Evolutionary conservation across 257 asterid genomes (phyloP).

Genomic region (Oldenlandia corymbosa): DNA sequence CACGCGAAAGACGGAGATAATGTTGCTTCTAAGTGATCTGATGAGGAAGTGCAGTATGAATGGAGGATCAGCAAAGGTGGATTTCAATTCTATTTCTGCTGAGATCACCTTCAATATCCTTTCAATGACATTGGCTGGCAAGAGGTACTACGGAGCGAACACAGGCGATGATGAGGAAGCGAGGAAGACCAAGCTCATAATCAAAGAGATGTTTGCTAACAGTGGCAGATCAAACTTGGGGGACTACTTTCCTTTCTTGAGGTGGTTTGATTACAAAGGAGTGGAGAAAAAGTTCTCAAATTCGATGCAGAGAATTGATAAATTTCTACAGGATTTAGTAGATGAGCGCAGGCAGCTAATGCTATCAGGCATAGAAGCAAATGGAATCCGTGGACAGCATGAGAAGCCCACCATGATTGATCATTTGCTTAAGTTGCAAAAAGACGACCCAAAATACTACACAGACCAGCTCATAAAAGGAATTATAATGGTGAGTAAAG

Average conservation of each 20-base stretch:
- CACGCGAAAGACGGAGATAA: constrained; percentile 1
- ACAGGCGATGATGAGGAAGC: constrained; percentile 31
- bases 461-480: constrained; percentile 12
- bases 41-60: neutral
- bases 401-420: constrained; percentile 12
- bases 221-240: constrained; percentile 30
- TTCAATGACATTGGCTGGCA: constrained; percentile 32
- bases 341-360: constrained; percentile 3
- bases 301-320: constrained; percentile 2
- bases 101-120: constrained; percentile 32
- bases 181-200: constrained; percentile 22
- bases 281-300: constrained; percentile 9
- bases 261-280: constrained; percentile 32
- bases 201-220: constrained; percentile 27
- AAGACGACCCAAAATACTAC: constrained; percentile 5
- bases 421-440: constrained; percentile 13
- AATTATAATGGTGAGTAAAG: constrained; percentile 3
- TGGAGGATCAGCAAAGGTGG: constrained; percentile 16
- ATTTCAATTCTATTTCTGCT: constrained; percentile 21
- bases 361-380: neutral
- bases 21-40: constrained; percentile 15
- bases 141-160: constrained; percentile 30
- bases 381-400: neutral
- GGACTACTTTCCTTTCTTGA: constrained; percentile 27
- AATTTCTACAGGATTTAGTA: constrained; percentile 4